Evolutionary conservation across 495 filamentous ascomycete species (phyloP).

Genomic region (Bacidia rubella): DNA sequence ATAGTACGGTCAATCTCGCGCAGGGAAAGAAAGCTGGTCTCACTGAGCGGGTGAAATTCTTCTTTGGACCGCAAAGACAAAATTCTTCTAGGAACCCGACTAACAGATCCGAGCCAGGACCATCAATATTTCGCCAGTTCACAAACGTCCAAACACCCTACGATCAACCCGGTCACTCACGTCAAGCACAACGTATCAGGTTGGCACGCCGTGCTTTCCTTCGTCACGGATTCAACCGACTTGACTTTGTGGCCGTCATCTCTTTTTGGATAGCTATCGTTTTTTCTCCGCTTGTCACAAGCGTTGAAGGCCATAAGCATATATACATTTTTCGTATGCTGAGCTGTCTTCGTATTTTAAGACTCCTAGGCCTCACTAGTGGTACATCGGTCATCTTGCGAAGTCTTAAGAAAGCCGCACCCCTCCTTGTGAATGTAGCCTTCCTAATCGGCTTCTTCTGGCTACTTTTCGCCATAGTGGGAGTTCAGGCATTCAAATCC

Average conservation of each 20-base stretch:
- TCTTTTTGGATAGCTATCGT: constrained; percentile 85
- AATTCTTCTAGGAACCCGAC: constrained; percentile 40
- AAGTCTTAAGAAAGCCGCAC: constrained; percentile 90
- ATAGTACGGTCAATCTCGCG: constrained; percentile 63
- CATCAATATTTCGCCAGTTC: constrained; percentile 70
- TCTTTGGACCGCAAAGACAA: constrained; percentile 70
- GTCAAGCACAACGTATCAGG: constrained; percentile 70
- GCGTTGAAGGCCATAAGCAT: constrained; percentile 51
- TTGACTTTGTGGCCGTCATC: constrained; percentile 94
- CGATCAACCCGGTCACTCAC: constrained; percentile 44
- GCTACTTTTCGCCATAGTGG: constrained; percentile 94
- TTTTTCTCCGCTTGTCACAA: constrained; percentile 42
- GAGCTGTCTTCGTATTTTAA: constrained; percentile 80
- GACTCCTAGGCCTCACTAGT: constrained; percentile 77
- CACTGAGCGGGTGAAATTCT: constrained; percentile 53
- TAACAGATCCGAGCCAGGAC: constrained; percentile 18
- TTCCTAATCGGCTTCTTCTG: constrained; percentile 98
- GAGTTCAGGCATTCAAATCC: constrained; percentile 94
- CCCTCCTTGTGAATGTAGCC: constrained; percentile 84
- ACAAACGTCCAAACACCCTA: constrained; percentile 53
- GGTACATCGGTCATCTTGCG: constrained; percentile 87
- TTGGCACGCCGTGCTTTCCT: constrained; percentile 87
- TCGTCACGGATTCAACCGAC: constrained; percentile 84
- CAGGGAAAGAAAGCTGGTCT: constrained; percentile 61
- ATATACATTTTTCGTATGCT: constrained; percentile 92